These are phyloP conservation scores for Sicyos edulis DNA, from an alignment of 306 rosid species.

Conservation along the genomic window DNA sequence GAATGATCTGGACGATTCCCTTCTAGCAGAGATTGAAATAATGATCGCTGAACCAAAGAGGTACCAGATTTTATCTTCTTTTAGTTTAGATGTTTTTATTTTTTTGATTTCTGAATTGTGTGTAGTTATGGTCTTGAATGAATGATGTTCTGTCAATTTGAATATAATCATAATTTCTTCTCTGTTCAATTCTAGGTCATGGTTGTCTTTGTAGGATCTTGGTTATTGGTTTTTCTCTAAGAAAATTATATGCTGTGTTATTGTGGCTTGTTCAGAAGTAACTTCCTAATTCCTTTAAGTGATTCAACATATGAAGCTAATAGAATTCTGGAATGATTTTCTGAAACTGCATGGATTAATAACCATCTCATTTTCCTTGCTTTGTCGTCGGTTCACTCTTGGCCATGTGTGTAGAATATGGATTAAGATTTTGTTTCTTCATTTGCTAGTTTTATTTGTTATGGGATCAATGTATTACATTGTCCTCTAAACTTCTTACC, in stretches of 20 bases:
- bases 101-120: conserved; percentile 20
- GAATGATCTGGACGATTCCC: conserved; percentile 67
- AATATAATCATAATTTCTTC: neutral
- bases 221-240: neutral
- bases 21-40: conserved; percentile 78
- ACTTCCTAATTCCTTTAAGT: neutral
- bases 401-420: neutral
- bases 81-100: conserved; percentile 14
- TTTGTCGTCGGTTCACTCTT: too few species aligned
- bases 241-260: neutral
- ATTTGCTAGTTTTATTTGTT: conserved; percentile 3
- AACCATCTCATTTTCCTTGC: too few species aligned
- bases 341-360: too few species aligned
- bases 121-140: neutral
- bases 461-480: neutral
- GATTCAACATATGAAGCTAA: neutral
- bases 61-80: conserved; percentile 35
- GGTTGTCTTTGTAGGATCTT: neutral
- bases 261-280: neutral
- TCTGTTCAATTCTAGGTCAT: neutral
- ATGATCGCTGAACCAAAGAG: conserved; percentile 86
- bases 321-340: neutral
- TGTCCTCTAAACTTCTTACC: conserved; percentile 15
- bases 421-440: neutral
- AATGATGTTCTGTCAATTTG: neutral